Evolutionary conservation across 2,329 filamentous ascomycete species (phyloP).

Genomic region (Huntiella moniliformis): DNA sequence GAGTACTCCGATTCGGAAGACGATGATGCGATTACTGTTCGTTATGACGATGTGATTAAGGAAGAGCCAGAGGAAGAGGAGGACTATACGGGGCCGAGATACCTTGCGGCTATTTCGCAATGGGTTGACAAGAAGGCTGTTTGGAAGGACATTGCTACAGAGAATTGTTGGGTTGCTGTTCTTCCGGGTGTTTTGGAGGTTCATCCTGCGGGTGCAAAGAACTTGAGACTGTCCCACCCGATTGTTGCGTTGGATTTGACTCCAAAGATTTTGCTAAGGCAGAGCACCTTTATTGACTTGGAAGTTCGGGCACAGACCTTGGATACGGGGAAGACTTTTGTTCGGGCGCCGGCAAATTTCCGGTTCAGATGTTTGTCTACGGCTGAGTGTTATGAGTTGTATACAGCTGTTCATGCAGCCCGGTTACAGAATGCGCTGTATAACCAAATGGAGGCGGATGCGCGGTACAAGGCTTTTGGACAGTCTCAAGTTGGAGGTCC

Average conservation of each 20-base stretch:
- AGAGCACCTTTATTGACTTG: conserved; percentile 83
- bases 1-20: conserved; percentile 1
- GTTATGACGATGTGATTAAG: background rate
- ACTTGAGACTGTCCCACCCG: conserved; percentile 23
- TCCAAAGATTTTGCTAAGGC: conserved; percentile 71
- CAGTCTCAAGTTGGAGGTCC: conserved; percentile 18
- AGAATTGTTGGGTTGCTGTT: conserved; percentile 35
- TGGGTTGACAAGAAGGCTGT: conserved; percentile 41
- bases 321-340: conserved; percentile 46
- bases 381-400: conserved; percentile 64
- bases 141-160: conserved; percentile 39
- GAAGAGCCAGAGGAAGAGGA: conserved; percentile 11
- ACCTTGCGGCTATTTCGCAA: conserved; percentile 37
- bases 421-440: conserved; percentile 88
- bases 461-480: conserved; percentile 52
- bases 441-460: conserved; percentile 47
- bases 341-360: conserved; percentile 51
- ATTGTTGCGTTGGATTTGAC: conserved; percentile 67
- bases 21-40: too few relatives aligned
- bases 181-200: conserved; percentile 41
- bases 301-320: conserved; percentile 80
- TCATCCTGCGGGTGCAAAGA: conserved; percentile 23
- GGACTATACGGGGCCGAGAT: conserved; percentile 25
- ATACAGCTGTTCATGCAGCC: conserved; percentile 69
- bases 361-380: conserved; percentile 70